These are phyloP conservation scores for Cinnamomum chago DNA, from an alignment of 164 flowering plant genomes.

Conservation along the genomic window DNA sequence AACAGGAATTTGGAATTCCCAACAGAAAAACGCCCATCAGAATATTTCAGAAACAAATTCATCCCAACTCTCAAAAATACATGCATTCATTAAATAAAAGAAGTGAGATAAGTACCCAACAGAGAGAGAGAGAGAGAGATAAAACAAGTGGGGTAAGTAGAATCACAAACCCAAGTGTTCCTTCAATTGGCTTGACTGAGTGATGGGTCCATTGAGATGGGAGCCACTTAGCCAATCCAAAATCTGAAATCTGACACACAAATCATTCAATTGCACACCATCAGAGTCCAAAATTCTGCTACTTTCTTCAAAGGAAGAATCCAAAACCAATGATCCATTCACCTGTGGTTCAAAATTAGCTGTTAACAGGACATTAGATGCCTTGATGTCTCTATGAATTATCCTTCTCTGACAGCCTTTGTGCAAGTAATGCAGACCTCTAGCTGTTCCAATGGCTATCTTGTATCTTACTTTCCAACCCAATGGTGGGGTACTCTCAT, in stretches of 20 bases:
- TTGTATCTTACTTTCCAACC: conserved; percentile 73
- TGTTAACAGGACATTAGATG: conserved; percentile 70
- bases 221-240: conserved; percentile 95
- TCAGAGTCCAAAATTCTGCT: too few species aligned
- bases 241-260: conserved; percentile 70
- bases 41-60: too few species aligned
- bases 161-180: conserved; percentile 73
- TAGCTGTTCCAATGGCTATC: conserved; percentile 68
- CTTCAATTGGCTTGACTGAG: conserved; percentile 86
- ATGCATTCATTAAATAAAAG: too few species aligned
- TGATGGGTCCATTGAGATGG: conserved; percentile 94
- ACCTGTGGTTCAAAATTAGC: conserved; percentile 90
- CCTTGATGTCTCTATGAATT: conserved; percentile 85
- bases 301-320: too few species aligned
- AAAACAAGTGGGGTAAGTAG: not conserved
- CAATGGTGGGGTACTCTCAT: conserved; percentile 48
- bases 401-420: conserved; percentile 88
- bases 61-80: too few species aligned
- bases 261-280: too few species aligned
- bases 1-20: too few species aligned
- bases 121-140: too few species aligned
- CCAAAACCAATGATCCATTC: not conserved
- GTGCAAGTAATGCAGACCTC: conserved; percentile 81
- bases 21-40: too few species aligned
- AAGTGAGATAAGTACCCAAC: not conserved